These are phyloP conservation scores for Botryosphaeria agaves DNA, from an alignment of 2,329 filamentous ascomycete genomes.

Conservation along the genomic window DNA sequence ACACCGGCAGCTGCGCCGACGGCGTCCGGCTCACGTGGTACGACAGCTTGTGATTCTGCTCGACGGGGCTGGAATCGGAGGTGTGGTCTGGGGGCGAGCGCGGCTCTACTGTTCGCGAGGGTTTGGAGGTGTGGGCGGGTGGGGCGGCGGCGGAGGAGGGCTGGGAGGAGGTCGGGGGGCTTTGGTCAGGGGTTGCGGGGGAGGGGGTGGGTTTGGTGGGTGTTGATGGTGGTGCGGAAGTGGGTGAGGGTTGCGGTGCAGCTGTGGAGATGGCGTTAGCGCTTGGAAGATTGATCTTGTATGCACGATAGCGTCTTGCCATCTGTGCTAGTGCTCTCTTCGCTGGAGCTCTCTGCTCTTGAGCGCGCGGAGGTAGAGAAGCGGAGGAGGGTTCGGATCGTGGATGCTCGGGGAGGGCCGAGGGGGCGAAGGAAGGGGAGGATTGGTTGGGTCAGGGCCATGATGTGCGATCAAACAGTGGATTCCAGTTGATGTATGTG, in stretches of 20 bases:
- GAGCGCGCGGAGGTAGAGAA: slow-evolving; percentile 19
- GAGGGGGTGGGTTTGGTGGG: not conserved
- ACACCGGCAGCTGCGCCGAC: slow-evolving; percentile 58
- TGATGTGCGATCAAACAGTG: too few species aligned
- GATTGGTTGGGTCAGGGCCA: slow-evolving; percentile 18
- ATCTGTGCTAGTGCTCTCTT: too few species aligned
- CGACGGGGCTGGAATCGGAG: too few species aligned
- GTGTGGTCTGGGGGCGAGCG: too few species aligned
- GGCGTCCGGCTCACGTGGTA: slow-evolving; percentile 60
- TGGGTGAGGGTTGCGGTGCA: too few species aligned
- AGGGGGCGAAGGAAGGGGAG: slow-evolving; percentile 23
- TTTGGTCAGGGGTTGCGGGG: not conserved
- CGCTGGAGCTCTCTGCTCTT: slow-evolving; percentile 12
- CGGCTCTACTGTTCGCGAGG: too few species aligned
- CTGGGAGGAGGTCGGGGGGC: not conserved
- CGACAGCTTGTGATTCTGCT: slow-evolving; percentile 21
- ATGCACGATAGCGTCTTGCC: too few species aligned
- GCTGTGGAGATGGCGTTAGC: too few species aligned
- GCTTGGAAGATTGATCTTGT: too few species aligned
- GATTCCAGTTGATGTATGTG: too few species aligned
- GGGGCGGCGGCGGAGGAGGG: slow-evolving; percentile 1
- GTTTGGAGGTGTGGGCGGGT: slow-evolving; percentile 1
- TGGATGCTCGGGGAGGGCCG: slow-evolving; percentile 16
- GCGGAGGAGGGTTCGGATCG: slow-evolving; percentile 15
- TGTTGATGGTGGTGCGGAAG: slow-evolving; percentile 1